Conservation (phyloP, 2,329 filamentous ascomycete genomes). For the Colletotrichum truncatum region DNA sequence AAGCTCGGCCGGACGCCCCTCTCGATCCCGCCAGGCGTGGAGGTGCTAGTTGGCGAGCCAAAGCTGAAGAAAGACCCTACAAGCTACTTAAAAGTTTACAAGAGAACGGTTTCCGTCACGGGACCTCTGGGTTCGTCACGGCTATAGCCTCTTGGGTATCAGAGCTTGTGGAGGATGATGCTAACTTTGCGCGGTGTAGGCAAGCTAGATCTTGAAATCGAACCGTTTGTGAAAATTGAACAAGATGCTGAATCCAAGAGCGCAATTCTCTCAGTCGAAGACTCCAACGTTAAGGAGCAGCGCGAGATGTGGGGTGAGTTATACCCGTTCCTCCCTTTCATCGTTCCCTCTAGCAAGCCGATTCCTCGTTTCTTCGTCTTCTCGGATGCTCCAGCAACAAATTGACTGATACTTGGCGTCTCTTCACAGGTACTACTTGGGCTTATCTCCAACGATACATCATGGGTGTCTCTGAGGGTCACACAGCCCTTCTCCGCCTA, state of each 20-base stretch:
- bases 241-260: conserved; percentile 72
- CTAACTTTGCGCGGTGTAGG: conserved; percentile 55
- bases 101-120: conserved; percentile 76
- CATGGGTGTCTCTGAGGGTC: conserved; percentile 93
- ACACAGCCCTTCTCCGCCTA: conserved; percentile 90
- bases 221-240: conserved; percentile 77
- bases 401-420: conserved; percentile 33
- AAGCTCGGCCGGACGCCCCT: conserved; percentile 88
- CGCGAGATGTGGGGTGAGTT: conserved; percentile 92
- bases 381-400: background rate
- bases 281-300: conserved; percentile 77
- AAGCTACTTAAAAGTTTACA: conserved; percentile 68
- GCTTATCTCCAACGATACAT: conserved; percentile 92
- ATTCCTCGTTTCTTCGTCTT: background rate
- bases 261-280: conserved; percentile 74
- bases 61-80: conserved; percentile 61
- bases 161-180: background rate
- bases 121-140: conserved; percentile 78
- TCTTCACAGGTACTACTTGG: conserved; percentile 79
- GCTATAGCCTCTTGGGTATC: background rate
- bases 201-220: conserved; percentile 80
- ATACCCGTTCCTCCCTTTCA: background rate
- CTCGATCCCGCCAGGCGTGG: conserved; percentile 85
- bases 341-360: background rate
- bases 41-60: conserved; percentile 75